phyloP scores from a whole-genome alignment of 1,139 yeast genomes.

The Geotrichum aggregatum region DNA sequence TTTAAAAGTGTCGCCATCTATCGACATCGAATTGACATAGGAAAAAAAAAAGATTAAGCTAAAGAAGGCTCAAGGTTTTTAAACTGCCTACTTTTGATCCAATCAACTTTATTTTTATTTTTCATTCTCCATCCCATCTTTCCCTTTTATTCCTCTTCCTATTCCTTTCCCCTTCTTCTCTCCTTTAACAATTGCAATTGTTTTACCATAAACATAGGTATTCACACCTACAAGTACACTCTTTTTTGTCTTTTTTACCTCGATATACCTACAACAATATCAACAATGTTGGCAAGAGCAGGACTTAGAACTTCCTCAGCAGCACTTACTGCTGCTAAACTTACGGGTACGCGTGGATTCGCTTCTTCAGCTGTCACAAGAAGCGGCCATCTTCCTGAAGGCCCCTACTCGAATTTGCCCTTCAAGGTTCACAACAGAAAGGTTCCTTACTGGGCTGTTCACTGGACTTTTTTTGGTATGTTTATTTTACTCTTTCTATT shows the following conservation, averaged over 20 bases:
- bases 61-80: too few relatives aligned
- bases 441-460: constrained; percentile 77
- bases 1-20: too few relatives aligned
- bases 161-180: too few relatives aligned
- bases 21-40: too few relatives aligned
- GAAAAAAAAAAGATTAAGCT: too few relatives aligned
- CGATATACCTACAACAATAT: constrained; percentile 1
- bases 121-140: too few relatives aligned
- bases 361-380: constrained; percentile 33
- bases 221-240: not conserved
- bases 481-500: constrained; percentile 19
- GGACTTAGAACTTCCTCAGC: constrained; percentile 28
- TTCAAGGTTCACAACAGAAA: constrained; percentile 89
- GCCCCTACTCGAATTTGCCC: constrained; percentile 88
- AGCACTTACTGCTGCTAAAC: constrained; percentile 22
- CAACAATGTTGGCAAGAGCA: constrained; percentile 26
- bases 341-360: constrained; percentile 38
- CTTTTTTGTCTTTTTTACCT: constrained; percentile 2
- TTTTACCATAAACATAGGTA: not conserved
- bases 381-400: constrained; percentile 61
- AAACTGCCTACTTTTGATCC: too few relatives aligned
- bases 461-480: constrained; percentile 71
- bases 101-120: too few relatives aligned
- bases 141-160: too few relatives aligned
- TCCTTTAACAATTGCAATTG: too few relatives aligned